phyloP scores from a whole-genome alignment of 495 filamentous ascomycete species.

The Pyrenula massariospora region DNA sequence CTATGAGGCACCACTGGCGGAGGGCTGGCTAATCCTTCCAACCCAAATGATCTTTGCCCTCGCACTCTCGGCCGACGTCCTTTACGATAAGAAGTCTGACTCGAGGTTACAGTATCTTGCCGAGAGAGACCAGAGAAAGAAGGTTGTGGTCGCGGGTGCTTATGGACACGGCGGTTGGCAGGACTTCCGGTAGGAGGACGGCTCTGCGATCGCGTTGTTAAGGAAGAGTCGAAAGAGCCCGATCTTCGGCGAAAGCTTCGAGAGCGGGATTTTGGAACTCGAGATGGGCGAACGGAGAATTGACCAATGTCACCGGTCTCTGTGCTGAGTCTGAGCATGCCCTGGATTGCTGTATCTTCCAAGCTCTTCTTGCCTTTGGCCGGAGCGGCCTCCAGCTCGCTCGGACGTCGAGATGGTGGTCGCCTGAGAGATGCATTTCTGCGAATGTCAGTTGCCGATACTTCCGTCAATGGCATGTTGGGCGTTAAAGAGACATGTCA shows the following conservation, averaged over 20 bases:
- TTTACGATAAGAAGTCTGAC: not conserved
- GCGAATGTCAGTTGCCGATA: not conserved
- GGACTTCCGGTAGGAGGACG: not conserved
- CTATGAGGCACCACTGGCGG: conserved; percentile 14
- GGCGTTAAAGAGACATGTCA: not conserved
- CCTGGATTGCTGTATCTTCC: conserved; percentile 19
- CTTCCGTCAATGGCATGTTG: not conserved
- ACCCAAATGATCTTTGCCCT: conserved; percentile 1
- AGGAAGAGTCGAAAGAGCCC: not conserved
- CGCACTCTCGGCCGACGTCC: not conserved
- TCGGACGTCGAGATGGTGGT: not conserved
- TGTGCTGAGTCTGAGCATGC: conserved; percentile 60
- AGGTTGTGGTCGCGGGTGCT: not conserved
- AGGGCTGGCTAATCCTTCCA: conserved; percentile 11
- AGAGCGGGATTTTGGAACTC: conserved; percentile 17
- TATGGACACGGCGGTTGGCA: not conserved
- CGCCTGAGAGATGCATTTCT: not conserved
- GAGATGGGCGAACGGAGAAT: conserved; percentile 41
- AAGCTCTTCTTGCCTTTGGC: conserved; percentile 1
- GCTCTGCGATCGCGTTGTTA: not conserved
- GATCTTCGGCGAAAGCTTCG: conserved; percentile 4
- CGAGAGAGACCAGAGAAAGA: not conserved
- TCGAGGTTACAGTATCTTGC: not conserved
- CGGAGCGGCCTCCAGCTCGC: not conserved
- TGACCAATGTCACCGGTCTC: conserved; percentile 57